These are phyloP conservation scores for Pestalotiopsis sp. DNA, from an alignment of 2,329 filamentous ascomycete genomes.

Conservation along the genomic window DNA sequence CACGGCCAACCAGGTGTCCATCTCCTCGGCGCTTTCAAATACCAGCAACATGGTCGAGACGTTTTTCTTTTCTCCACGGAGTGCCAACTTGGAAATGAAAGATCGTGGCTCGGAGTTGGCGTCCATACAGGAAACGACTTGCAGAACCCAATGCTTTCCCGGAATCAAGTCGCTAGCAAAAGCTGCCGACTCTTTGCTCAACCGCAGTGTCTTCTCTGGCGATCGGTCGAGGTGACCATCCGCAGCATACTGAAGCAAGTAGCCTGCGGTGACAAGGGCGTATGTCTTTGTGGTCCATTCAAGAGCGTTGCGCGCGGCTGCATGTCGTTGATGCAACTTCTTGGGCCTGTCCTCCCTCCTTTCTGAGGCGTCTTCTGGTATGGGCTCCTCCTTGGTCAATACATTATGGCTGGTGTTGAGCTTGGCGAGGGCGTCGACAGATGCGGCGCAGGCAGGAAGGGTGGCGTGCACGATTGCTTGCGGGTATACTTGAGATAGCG, in stretches of 20 bases:
- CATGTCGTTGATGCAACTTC: constrained; percentile 47
- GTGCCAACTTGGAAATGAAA: constrained; percentile 65
- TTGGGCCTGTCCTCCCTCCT: constrained; percentile 43
- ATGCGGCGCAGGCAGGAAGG: constrained; percentile 66
- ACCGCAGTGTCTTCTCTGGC: constrained; percentile 73
- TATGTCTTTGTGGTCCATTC: constrained; percentile 75
- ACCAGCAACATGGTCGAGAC: constrained; percentile 71
- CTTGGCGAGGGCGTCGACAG: constrained; percentile 70
- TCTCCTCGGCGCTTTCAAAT: constrained; percentile 70
- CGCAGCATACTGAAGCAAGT: constrained; percentile 73
- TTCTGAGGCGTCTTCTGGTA: constrained; percentile 29
- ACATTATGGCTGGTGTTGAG: constrained; percentile 53
- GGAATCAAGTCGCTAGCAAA: constrained; percentile 81
- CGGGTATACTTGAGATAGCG: constrained; percentile 84
- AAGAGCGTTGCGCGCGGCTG: constrained; percentile 44
- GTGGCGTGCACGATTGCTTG: constrained; percentile 78
- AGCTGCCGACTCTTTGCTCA: constrained; percentile 75
- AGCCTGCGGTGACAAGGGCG: constrained; percentile 70
- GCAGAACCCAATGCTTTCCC: constrained; percentile 78
- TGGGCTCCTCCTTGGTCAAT: constrained; percentile 34
- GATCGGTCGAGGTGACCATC: constrained; percentile 70
- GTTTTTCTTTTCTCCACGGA: constrained; percentile 59
- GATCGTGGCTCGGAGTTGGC: constrained; percentile 61
- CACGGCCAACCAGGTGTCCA: constrained; percentile 74
- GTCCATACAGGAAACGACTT: constrained; percentile 69